Evolutionary conservation across 2,329 filamentous ascomycete genomes (phyloP), one percentile per base, ranked within the genome.

Genomic region (Fusarium compactum): DNA sequence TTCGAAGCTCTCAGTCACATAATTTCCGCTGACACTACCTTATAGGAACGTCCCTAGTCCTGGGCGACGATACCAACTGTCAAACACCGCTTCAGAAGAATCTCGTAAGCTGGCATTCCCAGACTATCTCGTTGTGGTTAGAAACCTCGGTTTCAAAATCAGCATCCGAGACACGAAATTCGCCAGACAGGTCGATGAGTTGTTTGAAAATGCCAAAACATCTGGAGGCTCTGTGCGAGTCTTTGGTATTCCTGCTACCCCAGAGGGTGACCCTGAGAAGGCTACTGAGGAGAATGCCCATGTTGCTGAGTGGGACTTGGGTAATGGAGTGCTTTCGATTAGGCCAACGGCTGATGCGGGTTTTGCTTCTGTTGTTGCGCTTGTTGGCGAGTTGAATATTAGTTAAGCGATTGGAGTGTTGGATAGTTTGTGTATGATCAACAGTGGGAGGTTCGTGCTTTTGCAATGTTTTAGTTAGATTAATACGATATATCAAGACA

Each of bases 101-200:
- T 71, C 69, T 6, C 68, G 68, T 6, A 71, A 71, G 15, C 59
- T 71, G 5, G 69, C 69, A 1, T 71, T 68, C 50, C 69, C 68
- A 9, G 63, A 71, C 46, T 71, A 71, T 34, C 45, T 71, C 5
- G 22, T 71, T 0, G 68, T 71, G 1, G 69, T 71, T 1, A 47
- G 69, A n/a, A 71, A 71, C 24, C 56, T 71, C 5, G 69, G 69
- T 5, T 71, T 71, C 43, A 71, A 58, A 15, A 51, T 71, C n/a
- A 51, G 30, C 8, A 55, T 71, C 12, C 53, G 52, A 9, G 64
- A 71, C 30, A 9, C 25, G 3, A 38, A 22, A 2, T 24, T 71
- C 15, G 47, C 52, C 0, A 22, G 12, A 4, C 60, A 58, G 22
- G 25, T 71, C 0, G 68, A 69, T 6, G 56, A 62, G 10, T 20